A percentile compares a stretch with the other conserved stretches of the same genome.
These are phyloP conservation scores for Drechslera avenae DNA, from an alignment of 2,329 filamentous ascomycete species.

Conservation along the genomic window DNA sequence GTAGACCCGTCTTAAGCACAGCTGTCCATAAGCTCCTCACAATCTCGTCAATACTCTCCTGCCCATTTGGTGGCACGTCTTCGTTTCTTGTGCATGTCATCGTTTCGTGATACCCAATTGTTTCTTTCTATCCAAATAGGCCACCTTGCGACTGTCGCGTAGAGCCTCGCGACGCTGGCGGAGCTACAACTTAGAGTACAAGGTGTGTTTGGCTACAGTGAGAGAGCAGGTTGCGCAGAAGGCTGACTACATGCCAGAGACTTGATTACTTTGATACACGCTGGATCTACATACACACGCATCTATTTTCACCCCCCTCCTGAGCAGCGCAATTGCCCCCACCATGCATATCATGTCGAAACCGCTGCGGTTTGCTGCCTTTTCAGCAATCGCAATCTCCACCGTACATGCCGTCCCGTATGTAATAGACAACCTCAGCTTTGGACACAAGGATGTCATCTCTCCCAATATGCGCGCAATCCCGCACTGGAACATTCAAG, in stretches of 20 bases:
- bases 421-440: conserved; percentile 75
- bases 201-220: conserved; percentile 14
- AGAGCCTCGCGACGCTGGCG: conserved; percentile 24
- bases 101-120: conserved; percentile 38
- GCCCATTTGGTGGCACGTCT: conserved; percentile 28
- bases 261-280: too few relatives aligned
- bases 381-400: conserved; percentile 54
- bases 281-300: neutral
- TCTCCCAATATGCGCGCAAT: conserved; percentile 63
- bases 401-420: conserved; percentile 63
- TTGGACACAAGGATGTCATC: conserved; percentile 73
- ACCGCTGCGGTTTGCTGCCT: conserved; percentile 51
- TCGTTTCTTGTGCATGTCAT: conserved; percentile 21
- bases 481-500: conserved; percentile 59
- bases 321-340: conserved; percentile 15
- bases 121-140: conserved; percentile 11
- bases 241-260: too few relatives aligned
- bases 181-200: conserved; percentile 20
- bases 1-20: conserved; percentile 39
- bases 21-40: conserved; percentile 44
- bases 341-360: conserved; percentile 41
- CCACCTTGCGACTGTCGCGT: conserved; percentile 22
- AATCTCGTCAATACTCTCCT: conserved; percentile 16
- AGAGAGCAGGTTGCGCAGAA: neutral
- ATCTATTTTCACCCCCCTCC: neutral